Base-by-base conservation (phyloP, 306 rosid species). In the Quercus ilex region DNA sequence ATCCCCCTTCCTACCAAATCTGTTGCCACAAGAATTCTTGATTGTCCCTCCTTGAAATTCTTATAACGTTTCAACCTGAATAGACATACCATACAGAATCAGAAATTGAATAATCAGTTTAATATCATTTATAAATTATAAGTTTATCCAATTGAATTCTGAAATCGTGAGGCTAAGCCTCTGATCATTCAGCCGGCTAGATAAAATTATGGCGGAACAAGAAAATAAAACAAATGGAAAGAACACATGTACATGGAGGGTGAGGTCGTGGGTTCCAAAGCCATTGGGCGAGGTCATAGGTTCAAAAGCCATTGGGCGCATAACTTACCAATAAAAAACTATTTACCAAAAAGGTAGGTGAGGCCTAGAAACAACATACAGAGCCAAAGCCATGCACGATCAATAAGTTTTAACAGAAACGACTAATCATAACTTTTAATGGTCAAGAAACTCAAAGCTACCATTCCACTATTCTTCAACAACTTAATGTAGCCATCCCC, bases 1-100 rank as follows among this genome's bases (percentile, higher is more conserved):
- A 91, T 91, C 53, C 96, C 96, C 82, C 93, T 91, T 60, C 93
- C 96, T 13, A 91, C 96, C 85, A 91, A 87, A 80, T 91, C 96
- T 7, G 96, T 91, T 79, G 96, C 96, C 49, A 88, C 96, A 43
- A 89, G 96, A 86, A 91, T 91, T 81, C 96, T 84, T 51, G 91
- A 91, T 74, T 84, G 91, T 76, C 96, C 96, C 78, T 91, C 96
- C 81, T 91, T 91, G 88, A 91, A 91, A 26, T 89, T 87, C 85
- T 89, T 88, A 83, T 89, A 91, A 43, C 96, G 91, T 80, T 89
- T 91, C 91, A 91, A 84, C 79, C 93, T 89, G 74, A 67, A 84
- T 38, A 51, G 23, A 30, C 25, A 77, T 77, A 56, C 63, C 43
- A 57, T 28, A 41, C 43, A 30, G 71, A 55, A 58, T 69, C 55